These are phyloP conservation scores for Naganishia liquefaciens DNA, from an alignment of 1,284 basidiomycete genomes.

Conservation along the genomic window DNA sequence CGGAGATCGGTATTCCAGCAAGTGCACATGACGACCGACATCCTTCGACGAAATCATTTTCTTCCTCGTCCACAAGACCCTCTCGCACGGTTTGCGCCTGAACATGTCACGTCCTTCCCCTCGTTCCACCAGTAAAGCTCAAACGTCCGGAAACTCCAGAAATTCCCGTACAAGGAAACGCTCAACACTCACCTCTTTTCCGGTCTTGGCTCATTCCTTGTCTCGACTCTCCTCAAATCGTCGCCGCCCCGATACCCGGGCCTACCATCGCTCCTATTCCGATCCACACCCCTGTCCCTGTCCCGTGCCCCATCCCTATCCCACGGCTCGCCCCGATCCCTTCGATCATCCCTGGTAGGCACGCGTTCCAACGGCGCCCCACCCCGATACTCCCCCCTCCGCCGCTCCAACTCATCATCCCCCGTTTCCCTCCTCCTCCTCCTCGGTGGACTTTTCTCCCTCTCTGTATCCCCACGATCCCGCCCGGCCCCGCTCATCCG, in stretches of 20 bases:
- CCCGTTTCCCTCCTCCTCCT: slow-evolving; percentile 34
- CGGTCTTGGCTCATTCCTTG: slow-evolving; percentile 26
- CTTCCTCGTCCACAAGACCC: too few relatives aligned
- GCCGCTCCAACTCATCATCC: slow-evolving; percentile 31
- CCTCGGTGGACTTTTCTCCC: slow-evolving; percentile 36
- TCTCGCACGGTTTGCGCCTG: too few relatives aligned
- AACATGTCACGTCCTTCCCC: too few relatives aligned
- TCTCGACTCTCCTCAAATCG: slow-evolving; percentile 29
- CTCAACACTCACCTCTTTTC: slow-evolving; percentile 8
- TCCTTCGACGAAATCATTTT: too few relatives aligned
- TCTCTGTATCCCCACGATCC: not conserved
- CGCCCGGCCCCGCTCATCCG: slow-evolving; percentile 31
- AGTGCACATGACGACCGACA: too few relatives aligned
- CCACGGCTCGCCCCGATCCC: not conserved
- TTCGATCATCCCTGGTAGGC: slow-evolving; percentile 20
- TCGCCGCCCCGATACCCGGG: slow-evolving; percentile 20
- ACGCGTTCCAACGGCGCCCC: slow-evolving; percentile 30
- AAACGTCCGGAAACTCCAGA: too few relatives aligned
- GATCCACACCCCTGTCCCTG: not conserved
- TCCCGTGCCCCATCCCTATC: not conserved
- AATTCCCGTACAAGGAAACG: too few relatives aligned
- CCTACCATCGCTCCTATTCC: not conserved
- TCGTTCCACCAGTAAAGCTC: too few relatives aligned
- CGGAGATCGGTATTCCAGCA: too few relatives aligned
- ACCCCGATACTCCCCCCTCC: slow-evolving; percentile 30